These are phyloP conservation scores for Rhynchospora tenuis DNA, from an alignment of 176 grass and related monocot genomes.

Conservation along the genomic window DNA sequence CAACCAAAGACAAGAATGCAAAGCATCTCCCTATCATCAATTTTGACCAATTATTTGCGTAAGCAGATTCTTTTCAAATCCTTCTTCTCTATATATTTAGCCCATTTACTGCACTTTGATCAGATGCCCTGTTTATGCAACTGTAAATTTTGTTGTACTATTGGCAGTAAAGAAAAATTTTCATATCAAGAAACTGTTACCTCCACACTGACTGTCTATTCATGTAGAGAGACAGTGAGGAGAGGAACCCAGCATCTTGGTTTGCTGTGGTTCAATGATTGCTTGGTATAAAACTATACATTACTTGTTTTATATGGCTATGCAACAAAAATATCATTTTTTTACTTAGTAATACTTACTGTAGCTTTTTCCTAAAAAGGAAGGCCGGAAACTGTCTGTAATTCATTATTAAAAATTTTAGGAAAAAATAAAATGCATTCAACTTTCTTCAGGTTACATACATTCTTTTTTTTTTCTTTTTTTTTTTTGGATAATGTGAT, in stretches of 20 bases:
- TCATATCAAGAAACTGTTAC: not conserved
- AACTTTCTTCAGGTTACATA: too few relatives aligned
- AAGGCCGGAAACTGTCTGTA: too few relatives aligned
- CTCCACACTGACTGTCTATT: not conserved
- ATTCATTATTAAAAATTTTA: too few relatives aligned
- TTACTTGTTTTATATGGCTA: not conserved
- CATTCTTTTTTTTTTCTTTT: too few relatives aligned
- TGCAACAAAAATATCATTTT: too few relatives aligned
- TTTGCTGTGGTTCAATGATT: not conserved
- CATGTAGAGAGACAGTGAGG: not conserved
- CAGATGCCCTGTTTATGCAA: not conserved
- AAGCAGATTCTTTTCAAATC: constrained; percentile 9
- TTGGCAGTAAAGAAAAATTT: not conserved
- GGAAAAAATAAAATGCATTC: too few relatives aligned
- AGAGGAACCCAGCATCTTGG: not conserved
- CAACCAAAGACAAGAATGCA: too few relatives aligned
- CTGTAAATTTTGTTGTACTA: not conserved
- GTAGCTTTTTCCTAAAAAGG: too few relatives aligned
- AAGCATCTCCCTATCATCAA: too few relatives aligned
- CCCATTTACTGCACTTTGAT: not conserved
- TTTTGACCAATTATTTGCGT: too few relatives aligned
- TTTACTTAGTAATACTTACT: too few relatives aligned
- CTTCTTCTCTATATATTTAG: not conserved
- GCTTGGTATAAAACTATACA: not conserved
- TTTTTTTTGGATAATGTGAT: too few relatives aligned